Percentiles rank a stretch among this genome's conserved stretches.
phyloP scores from a whole-genome alignment of 257 asterid species.

The Anisodus acutangulus region DNA sequence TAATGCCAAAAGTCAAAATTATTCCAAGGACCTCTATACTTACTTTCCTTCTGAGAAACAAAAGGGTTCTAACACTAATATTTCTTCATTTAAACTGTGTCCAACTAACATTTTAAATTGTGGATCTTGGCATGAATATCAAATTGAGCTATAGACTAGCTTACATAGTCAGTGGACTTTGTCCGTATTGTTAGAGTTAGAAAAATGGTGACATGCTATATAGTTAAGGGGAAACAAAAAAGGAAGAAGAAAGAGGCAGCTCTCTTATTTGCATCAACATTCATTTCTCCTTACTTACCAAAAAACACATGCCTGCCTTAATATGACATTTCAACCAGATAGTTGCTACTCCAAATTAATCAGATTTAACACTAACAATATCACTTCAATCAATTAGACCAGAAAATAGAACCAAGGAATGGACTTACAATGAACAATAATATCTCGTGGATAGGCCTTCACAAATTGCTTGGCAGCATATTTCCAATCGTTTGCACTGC shows the following conservation, averaged over 20 bases:
- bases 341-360: slow-evolving; percentile 5
- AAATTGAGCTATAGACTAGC: background rate
- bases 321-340: background rate
- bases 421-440: slow-evolving; percentile 80
- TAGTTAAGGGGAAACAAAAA: background rate
- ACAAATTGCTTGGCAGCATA: slow-evolving; percentile 80
- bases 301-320: background rate
- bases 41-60: background rate
- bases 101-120: background rate
- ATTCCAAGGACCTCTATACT: slow-evolving; percentile 14
- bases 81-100: background rate
- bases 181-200: background rate
- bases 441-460: slow-evolving; percentile 75
- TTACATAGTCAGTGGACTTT: background rate
- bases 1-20: background rate
- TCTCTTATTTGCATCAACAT: slow-evolving; percentile 18
- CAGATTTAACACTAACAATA: slow-evolving; percentile 1
- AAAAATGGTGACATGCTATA: background rate
- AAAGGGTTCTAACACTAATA: slow-evolving; percentile 12
- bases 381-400: slow-evolving; percentile 16
- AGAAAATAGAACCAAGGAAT: background rate
- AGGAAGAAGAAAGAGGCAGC: background rate
- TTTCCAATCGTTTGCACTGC: slow-evolving; percentile 85
- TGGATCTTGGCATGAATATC: background rate
- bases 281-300: background rate